A percentile compares a stretch with the other conserved stretches of the same genome.
Evolutionary conservation across 805 yeast genomes (phyloP).

Genomic region (Helenozyma baotianmanensis): DNA sequence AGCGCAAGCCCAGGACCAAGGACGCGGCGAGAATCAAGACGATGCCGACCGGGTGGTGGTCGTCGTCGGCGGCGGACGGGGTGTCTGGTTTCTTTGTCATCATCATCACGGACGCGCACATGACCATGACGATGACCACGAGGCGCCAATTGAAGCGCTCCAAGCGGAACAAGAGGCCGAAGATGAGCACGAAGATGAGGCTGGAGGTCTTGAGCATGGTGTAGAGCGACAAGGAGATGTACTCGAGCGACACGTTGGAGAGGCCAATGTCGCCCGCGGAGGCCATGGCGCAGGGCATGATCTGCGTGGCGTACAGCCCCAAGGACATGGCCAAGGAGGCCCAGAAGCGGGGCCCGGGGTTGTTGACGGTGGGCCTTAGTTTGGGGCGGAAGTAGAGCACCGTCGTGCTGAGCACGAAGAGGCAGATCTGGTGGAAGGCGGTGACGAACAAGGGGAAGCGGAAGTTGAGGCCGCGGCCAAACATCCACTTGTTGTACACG

Average conservation of each 20-base stretch:
- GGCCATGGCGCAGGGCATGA: constrained; percentile 82
- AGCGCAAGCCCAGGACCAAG: constrained; percentile 81
- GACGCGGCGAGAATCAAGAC: constrained; percentile 72
- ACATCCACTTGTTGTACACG: constrained; percentile 96
- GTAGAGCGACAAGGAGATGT: constrained; percentile 76
- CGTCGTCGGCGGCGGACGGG: constrained; percentile 10
- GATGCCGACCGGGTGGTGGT: constrained; percentile 50
- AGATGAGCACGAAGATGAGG: constrained; percentile 80
- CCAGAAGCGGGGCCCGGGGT: constrained; percentile 5
- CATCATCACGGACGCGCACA: constrained; percentile 81
- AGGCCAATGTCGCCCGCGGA: constrained; percentile 92
- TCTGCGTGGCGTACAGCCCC: constrained; percentile 41
- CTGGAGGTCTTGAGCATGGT: constrained; percentile 92
- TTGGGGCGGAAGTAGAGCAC: constrained; percentile 44
- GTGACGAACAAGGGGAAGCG: constrained; percentile 84
- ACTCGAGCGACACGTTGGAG: constrained; percentile 78
- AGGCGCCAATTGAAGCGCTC: constrained; percentile 71
- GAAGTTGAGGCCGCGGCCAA: constrained; percentile 73
- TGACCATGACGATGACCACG: constrained; percentile 62
- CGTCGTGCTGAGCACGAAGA: constrained; percentile 49
- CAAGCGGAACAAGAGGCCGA: constrained; percentile 77
- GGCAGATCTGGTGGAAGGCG: constrained; percentile 73
- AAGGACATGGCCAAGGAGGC: constrained; percentile 18
- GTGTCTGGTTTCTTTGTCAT: constrained; percentile 59
- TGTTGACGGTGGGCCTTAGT: constrained; percentile 37